Conservation (phyloP, 176 grass and related monocot genomes). For the Alopecurus myosuroides region DNA sequence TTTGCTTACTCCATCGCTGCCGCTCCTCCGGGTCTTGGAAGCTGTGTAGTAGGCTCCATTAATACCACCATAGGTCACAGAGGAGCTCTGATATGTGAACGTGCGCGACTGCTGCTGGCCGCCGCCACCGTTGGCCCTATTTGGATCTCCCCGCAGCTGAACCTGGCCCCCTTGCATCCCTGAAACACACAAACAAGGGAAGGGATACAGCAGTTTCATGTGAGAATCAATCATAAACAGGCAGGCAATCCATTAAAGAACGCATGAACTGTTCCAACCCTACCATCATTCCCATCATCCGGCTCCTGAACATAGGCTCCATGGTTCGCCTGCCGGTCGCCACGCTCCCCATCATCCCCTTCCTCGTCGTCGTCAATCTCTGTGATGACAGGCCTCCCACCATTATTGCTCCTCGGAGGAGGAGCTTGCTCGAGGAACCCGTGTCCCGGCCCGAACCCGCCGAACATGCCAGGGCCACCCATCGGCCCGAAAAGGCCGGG, state of each 20-base stretch:
- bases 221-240: not conserved
- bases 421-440: slow-evolving; percentile 45
- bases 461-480: slow-evolving; percentile 20
- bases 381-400: slow-evolving; percentile 48
- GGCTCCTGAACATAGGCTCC: slow-evolving; percentile 65
- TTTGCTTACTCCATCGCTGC: slow-evolving; percentile 66
- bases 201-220: not conserved
- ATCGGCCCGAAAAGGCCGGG: slow-evolving; percentile 26
- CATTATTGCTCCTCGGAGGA: slow-evolving; percentile 1
- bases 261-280: not conserved
- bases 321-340: not conserved
- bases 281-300: slow-evolving; percentile 65
- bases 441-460: not conserved
- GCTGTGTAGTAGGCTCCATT: slow-evolving; percentile 89
- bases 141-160: slow-evolving; percentile 30
- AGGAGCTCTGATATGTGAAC: slow-evolving; percentile 72
- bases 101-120: slow-evolving; percentile 23
- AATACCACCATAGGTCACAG: slow-evolving; percentile 76
- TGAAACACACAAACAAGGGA: not conserved
- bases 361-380: slow-evolving; percentile 56
- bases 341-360: not conserved
- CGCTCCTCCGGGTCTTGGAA: slow-evolving; percentile 52
- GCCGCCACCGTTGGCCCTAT: not conserved
- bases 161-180: slow-evolving; percentile 43
- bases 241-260: not conserved